A percentile compares a stretch with the other conserved stretches of the same genome.
Evolutionary conservation across 2,329 filamentous ascomycete species (phyloP).

Genomic region (Ceratocystis colombiana): DNA sequence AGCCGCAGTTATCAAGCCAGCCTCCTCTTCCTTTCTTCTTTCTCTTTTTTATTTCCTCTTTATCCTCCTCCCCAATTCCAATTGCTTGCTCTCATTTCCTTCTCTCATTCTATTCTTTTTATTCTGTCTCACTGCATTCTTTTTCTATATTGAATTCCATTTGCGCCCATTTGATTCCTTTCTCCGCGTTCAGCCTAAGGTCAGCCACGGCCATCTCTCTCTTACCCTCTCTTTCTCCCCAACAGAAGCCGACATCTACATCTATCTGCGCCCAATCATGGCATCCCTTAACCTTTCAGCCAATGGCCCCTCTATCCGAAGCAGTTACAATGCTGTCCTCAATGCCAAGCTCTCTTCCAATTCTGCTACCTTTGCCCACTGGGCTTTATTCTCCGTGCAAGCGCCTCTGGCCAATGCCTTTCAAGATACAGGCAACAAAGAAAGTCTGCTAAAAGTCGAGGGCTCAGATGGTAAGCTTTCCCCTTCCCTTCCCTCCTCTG

Average conservation of each 20-base stretch:
- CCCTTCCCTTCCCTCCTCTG: background rate
- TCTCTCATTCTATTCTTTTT: background rate
- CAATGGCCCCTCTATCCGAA: slow-evolving; percentile 75
- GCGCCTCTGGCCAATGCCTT: slow-evolving; percentile 89
- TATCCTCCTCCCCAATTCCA: background rate
- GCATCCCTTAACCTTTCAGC: slow-evolving; percentile 69
- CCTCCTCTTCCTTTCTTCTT: slow-evolving; percentile 14
- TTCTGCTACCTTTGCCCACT: slow-evolving; percentile 79
- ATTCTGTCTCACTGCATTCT: background rate
- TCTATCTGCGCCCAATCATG: slow-evolving; percentile 40
- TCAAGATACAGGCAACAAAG: slow-evolving; percentile 73
- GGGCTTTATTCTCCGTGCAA: slow-evolving; percentile 89
- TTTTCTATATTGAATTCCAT: background rate
- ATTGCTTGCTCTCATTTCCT: slow-evolving; percentile 1
- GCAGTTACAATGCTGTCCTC: slow-evolving; percentile 56
- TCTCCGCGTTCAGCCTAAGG: background rate
- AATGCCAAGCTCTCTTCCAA: slow-evolving; percentile 44
- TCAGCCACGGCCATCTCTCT: background rate
- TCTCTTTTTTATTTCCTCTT: slow-evolving; percentile 4
- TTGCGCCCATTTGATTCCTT: background rate
- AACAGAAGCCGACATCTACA: slow-evolving; percentile 10
- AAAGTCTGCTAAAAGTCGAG: slow-evolving; percentile 92
- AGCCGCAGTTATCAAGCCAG: slow-evolving; percentile 12
- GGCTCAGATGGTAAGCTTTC: slow-evolving; percentile 63
- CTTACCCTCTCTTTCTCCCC: background rate